Evolutionary conservation across 176 grass and related monocot species (phyloP).

Genomic region (Oryza coarctata): DNA sequence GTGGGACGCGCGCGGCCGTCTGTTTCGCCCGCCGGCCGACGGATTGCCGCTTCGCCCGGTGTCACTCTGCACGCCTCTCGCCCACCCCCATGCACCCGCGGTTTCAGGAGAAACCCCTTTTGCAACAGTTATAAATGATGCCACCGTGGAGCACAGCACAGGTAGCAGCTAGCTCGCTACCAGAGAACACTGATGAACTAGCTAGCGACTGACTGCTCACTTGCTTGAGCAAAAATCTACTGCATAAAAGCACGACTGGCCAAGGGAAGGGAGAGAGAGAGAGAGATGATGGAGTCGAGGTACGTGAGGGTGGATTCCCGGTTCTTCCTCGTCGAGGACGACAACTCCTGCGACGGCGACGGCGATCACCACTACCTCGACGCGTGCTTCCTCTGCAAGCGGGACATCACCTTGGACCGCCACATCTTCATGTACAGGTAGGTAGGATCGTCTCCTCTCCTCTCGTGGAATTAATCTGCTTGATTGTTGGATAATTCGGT

Average conservation of each 20-base stretch:
- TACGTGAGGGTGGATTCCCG: conserved; percentile 34
- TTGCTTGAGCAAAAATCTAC: background rate
- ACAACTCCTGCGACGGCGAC: accelerated
- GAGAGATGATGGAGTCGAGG: conserved; percentile 1
- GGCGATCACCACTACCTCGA: conserved; percentile 42
- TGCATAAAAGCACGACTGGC: background rate
- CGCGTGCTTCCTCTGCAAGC: conserved; percentile 70
- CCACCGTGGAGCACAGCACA: no score
- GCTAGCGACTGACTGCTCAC: no score
- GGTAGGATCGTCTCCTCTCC: background rate
- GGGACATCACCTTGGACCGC: conserved; percentile 28
- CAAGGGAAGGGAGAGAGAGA: background rate
- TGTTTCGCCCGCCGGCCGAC: background rate
- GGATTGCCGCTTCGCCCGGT: no score
- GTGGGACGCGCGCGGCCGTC: no score
- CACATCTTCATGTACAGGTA: conserved; percentile 79
- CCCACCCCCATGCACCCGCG: background rate
- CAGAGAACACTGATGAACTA: no score
- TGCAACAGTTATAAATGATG: no score
- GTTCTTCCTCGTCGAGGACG: conserved; percentile 15
- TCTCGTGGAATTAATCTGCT: no score
- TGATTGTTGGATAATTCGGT: background rate
- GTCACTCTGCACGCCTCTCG: background rate
- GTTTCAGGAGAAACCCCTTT: background rate
- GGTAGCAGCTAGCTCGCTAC: no score